A percentile compares a stretch with the other conserved stretches of the same genome.
Conservation (phyloP, 352 stramenopile genomes). For the Phytophthora litchii region DNA sequence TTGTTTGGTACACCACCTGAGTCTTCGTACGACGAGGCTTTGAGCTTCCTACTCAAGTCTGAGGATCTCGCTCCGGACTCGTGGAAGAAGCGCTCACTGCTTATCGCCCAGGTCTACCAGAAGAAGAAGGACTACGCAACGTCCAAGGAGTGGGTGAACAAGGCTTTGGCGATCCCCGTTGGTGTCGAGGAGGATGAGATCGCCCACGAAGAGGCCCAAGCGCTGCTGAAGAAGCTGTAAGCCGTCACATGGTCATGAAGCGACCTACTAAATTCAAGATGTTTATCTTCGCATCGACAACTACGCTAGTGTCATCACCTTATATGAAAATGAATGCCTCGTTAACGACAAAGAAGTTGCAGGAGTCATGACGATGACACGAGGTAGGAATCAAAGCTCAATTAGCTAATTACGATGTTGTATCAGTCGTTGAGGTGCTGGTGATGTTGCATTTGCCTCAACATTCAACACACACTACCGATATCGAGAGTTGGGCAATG, state of each 20-base stretch:
- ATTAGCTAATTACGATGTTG: too few species aligned
- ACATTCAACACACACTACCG: too few species aligned
- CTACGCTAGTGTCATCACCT: too few species aligned
- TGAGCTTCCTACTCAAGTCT: constrained; percentile 77
- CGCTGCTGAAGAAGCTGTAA: constrained; percentile 70
- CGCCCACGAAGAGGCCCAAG: constrained; percentile 70
- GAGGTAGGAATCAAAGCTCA: too few species aligned
- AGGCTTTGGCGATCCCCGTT: constrained; percentile 65
- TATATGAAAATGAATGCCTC: too few species aligned
- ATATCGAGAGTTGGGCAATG: too few species aligned
- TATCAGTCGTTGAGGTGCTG: too few species aligned
- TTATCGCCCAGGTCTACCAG: constrained; percentile 83
- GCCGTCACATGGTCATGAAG: neutral
- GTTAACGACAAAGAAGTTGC: too few species aligned
- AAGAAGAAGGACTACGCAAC: constrained; percentile 74
- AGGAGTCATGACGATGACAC: too few species aligned
- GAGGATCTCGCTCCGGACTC: constrained; percentile 71
- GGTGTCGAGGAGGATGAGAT: constrained; percentile 70
- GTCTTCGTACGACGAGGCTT: constrained; percentile 84
- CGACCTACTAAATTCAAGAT: too few species aligned
- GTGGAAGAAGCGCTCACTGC: constrained; percentile 88
- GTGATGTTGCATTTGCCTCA: too few species aligned
- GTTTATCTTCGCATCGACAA: too few species aligned
- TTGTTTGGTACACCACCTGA: constrained; percentile 83
- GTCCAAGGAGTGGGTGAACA: constrained; percentile 76